Base-by-base conservation (phyloP, 208 protist species). In the Trypanosoma boissoni region DNA sequence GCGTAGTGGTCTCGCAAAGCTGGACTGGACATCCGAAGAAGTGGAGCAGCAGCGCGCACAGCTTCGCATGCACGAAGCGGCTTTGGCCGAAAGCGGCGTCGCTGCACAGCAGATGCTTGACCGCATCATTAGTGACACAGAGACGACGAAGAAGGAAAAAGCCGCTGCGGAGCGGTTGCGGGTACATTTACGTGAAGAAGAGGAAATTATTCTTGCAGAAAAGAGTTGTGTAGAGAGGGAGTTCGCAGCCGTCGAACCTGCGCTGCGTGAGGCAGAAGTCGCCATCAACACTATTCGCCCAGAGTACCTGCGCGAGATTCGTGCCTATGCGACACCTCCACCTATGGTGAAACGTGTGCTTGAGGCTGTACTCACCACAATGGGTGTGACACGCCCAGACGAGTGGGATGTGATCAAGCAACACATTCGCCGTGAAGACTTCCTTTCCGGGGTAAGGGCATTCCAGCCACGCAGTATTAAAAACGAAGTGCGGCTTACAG, bases 261-360 rank as follows among this genome's bases (percentile, higher is more conserved):
- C 98, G 28, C 88, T 99, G 28, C 81, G 80, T 29, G 91, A 95
- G 36, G 98, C 97, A 5, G 95, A 99, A 68, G 95, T 96, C 14
- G 92, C 92, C 7, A 91, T 99, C 8, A 81, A 96, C 49, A 98
- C 82, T 6, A 99, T 99, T 67, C 97, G 95, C 80, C 81, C 82
- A 41, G 85, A 93, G 68, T 93, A 99, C 68, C 80, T 99, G 24
- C 93, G 97, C 23, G 98, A 99, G 83, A 94, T 99, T n/a, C 87
- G 97, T 41, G 76, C 86, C 23, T 96, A 99, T 55, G 83, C 78
- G n/a, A 99, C 89, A 27, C 98, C 98, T 44, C 98, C 98, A 21
- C 75, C 71, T 31, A 90, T 88, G 68, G 96, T 99, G 37, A 92
- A 98, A 78, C 80, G 96, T 16, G 86, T 92, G n/a, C 79, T 99